These are phyloP conservation scores for Kodamaea sagamina DNA, from an alignment of 805 yeast genomes.

Conservation along the genomic window DNA sequence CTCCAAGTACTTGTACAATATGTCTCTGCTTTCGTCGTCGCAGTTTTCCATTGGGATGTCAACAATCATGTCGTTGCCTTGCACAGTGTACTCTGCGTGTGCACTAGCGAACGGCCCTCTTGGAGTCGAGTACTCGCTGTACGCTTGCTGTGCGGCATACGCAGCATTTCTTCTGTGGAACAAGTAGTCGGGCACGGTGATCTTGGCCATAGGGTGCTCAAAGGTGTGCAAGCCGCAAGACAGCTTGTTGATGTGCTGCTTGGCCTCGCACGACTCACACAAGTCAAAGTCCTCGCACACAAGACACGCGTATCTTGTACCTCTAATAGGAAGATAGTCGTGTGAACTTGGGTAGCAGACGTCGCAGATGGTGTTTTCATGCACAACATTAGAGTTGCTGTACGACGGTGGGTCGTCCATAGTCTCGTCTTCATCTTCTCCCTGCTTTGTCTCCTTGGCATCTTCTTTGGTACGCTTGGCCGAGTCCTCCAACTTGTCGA, in stretches of 20 bases:
- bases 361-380: constrained; percentile 35
- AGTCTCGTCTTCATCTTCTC: neutral
- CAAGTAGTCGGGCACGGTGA: constrained; percentile 14
- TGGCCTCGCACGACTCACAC: constrained; percentile 41
- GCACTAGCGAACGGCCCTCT: neutral
- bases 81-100: constrained; percentile 1
- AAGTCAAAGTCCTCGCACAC: constrained; percentile 56
- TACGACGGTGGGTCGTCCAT: constrained; percentile 2
- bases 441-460: neutral
- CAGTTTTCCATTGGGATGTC: constrained; percentile 31
- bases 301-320: constrained; percentile 52
- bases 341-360: constrained; percentile 29
- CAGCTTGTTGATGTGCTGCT: constrained; percentile 16
- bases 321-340: constrained; percentile 36
- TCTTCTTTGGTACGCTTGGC: neutral
- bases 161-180: neutral
- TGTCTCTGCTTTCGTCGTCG: constrained; percentile 10
- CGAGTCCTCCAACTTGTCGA: constrained; percentile 4
- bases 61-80: constrained; percentile 20
- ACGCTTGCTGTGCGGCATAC: neutral
- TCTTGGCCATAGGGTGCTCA: constrained; percentile 34
- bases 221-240: constrained; percentile 23
- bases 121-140: neutral
- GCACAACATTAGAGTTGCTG: constrained; percentile 17
- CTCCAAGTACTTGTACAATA: constrained; percentile 3